Base-by-base conservation (phyloP, 257 asterid species). In the Gynochthodes officinalis region DNA sequence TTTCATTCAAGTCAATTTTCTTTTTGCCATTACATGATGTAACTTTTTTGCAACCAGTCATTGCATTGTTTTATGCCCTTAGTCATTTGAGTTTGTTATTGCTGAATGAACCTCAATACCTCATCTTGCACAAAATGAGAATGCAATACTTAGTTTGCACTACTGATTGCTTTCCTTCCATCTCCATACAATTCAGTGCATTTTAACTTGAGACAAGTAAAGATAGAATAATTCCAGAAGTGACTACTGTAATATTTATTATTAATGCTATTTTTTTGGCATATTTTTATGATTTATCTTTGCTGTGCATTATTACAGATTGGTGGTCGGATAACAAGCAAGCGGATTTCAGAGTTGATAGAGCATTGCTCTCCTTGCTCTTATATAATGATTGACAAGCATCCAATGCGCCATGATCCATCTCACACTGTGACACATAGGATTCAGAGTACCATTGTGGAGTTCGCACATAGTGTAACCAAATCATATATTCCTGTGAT, bases 391-490 rank as follows among this genome's bases (percentile, higher is more conserved):
- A 89, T 91, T 62, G 99, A 94, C 28, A 86, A 80, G 71, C 99
- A 95, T 78, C 92, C 96, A n/a, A 92, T 91, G 61, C 96, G 99
- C 63, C 98, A 90, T 62, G 99, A 95, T 84, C 98, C 99, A 77
- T 84, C 86, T 72, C 86, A 92, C 61, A 88, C 89, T 74, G 86
- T 89, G 52, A 87, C 99, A 23, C 96, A 95, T 79, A 85, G 97
- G 79, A 77, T 95, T 75, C 93, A 88, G 59, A 78, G 91, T 71
- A 79, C 84, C 54, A 76, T 90, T 67, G 42, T 83, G 14, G 84
- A 87, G 33, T 92, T 95, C 80, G 73, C 89, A 69, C 80, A 83
- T 70, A 82, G 77, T 76, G 62, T 95, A 80, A 86, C 86, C 35
- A 81, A 86, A 73, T 66, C 76, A 58, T 83, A 76, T 82, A 61